Conservation (phyloP, 768 basidiomycete genomes). For the Psilocybe sp. region DNA sequence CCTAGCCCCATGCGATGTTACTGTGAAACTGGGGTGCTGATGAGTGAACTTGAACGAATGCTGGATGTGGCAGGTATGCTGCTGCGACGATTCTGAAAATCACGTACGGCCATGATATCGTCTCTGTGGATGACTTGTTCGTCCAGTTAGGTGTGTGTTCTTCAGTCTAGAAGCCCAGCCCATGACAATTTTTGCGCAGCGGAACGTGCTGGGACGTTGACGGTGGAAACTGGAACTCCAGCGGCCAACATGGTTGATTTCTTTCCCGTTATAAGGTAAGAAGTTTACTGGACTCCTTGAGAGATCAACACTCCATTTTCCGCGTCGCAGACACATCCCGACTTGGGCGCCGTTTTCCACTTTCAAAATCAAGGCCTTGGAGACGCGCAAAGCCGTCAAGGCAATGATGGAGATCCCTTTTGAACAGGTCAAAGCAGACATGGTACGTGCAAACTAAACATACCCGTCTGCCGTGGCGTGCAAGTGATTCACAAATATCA, state of each 20-base stretch:
- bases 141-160: constrained; percentile 36
- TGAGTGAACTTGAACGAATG: too few relatives aligned
- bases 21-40: too few relatives aligned
- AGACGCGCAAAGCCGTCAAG: constrained; percentile 41
- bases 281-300: neutral
- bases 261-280: constrained; percentile 42
- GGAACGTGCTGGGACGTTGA: constrained; percentile 43
- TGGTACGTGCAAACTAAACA: constrained; percentile 31
- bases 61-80: constrained; percentile 31
- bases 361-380: constrained; percentile 43
- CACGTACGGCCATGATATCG: constrained; percentile 45
- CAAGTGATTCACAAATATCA: constrained; percentile 10
- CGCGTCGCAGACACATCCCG: constrained; percentile 42
- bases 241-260: constrained; percentile 48
- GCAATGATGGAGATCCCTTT: constrained; percentile 51
- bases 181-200: constrained; percentile 23
- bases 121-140: constrained; percentile 40
- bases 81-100: constrained; percentile 47
- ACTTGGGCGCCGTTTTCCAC: constrained; percentile 47
- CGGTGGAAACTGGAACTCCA: constrained; percentile 42
- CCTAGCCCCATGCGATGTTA: too few relatives aligned
- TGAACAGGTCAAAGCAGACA: constrained; percentile 44
- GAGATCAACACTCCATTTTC: neutral
- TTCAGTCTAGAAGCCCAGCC: constrained; percentile 2
- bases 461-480: neutral